phyloP scores from a whole-genome alignment of 2,329 filamentous ascomycete species.

The Mariannaea sp. region DNA sequence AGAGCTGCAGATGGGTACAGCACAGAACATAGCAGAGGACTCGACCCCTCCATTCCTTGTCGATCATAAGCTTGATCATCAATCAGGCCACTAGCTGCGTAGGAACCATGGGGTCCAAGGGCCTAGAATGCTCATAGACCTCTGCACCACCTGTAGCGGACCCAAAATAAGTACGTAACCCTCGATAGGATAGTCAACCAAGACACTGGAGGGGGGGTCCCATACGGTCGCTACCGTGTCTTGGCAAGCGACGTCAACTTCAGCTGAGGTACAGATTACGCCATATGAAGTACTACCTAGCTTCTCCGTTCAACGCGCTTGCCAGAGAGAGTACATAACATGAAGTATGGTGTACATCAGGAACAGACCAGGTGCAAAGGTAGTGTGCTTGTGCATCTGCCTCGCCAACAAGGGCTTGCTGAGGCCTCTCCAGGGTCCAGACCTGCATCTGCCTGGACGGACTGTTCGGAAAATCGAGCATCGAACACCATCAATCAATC shows the following conservation, averaged over 20 bases:
- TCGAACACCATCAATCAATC: neutral
- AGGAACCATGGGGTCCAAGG: slow-evolving; percentile 12
- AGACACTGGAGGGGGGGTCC: neutral
- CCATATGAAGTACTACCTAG: too few species aligned
- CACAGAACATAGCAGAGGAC: too few species aligned
- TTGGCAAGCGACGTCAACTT: too few species aligned
- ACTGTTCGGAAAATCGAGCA: neutral
- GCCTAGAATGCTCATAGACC: slow-evolving; percentile 19
- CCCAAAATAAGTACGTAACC: neutral
- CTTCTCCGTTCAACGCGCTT: too few species aligned
- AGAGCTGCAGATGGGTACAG: too few species aligned
- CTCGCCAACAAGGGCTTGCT: slow-evolving; percentile 1
- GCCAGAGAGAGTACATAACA: too few species aligned
- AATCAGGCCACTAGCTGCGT: slow-evolving; percentile 9
- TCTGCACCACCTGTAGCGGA: slow-evolving; percentile 14
- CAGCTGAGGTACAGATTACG: too few species aligned
- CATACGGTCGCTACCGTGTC: neutral
- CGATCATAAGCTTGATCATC: slow-evolving; percentile 15
- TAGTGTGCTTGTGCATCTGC: neutral
- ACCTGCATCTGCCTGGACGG: neutral
- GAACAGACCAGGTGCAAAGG: too few species aligned
- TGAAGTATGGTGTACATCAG: too few species aligned
- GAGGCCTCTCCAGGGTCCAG: slow-evolving; percentile 12
- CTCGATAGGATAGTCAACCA: too few species aligned
- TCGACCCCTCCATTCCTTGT: neutral